Percentiles rank a stretch among this genome's conserved stretches.
Conservation (phyloP, 2,329 filamentous ascomycete genomes). For the Ceratocystis eucalypticola region DNA sequence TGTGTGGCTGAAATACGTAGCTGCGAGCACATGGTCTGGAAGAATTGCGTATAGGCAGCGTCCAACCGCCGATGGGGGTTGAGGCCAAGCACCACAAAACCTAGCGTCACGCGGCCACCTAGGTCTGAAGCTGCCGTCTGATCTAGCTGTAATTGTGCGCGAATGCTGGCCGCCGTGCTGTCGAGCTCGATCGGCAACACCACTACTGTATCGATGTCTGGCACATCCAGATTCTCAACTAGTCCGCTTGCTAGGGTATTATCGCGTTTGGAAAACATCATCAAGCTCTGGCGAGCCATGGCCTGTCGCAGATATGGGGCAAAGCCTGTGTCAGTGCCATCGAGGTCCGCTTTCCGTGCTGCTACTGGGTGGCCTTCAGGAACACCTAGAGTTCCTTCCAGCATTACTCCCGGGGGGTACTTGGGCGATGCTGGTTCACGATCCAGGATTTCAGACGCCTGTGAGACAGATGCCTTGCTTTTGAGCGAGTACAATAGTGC, state of each 20-base stretch:
- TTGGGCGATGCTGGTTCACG: slow-evolving; percentile 22
- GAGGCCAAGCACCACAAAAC: slow-evolving; percentile 16
- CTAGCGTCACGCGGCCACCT: slow-evolving; percentile 29
- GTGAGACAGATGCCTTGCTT: slow-evolving; percentile 51
- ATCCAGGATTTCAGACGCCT: background rate
- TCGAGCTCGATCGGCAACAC: slow-evolving; percentile 70
- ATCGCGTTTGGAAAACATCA: slow-evolving; percentile 53
- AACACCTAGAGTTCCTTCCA: slow-evolving; percentile 61
- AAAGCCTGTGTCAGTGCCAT: slow-evolving; percentile 56
- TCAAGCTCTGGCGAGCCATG: slow-evolving; percentile 50
- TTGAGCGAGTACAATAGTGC: slow-evolving; percentile 62
- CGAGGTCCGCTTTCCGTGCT: slow-evolving; percentile 51
- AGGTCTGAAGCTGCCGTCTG: slow-evolving; percentile 35
- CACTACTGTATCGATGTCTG: slow-evolving; percentile 60
- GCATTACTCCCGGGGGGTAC: slow-evolving; percentile 48
- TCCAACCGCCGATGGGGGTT: slow-evolving; percentile 60
- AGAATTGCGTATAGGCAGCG: slow-evolving; percentile 59
- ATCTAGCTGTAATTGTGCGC: slow-evolving; percentile 53
- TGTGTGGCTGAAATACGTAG: slow-evolving; percentile 10
- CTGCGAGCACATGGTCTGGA: slow-evolving; percentile 37
- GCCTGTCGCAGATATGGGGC: slow-evolving; percentile 63
- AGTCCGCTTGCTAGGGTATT: slow-evolving; percentile 47
- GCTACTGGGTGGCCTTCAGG: slow-evolving; percentile 49
- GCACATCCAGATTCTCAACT: slow-evolving; percentile 53
- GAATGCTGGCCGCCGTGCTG: slow-evolving; percentile 47